phyloP scores from a whole-genome alignment of 805 yeast genomes.

The Ogataea degrootiae region DNA sequence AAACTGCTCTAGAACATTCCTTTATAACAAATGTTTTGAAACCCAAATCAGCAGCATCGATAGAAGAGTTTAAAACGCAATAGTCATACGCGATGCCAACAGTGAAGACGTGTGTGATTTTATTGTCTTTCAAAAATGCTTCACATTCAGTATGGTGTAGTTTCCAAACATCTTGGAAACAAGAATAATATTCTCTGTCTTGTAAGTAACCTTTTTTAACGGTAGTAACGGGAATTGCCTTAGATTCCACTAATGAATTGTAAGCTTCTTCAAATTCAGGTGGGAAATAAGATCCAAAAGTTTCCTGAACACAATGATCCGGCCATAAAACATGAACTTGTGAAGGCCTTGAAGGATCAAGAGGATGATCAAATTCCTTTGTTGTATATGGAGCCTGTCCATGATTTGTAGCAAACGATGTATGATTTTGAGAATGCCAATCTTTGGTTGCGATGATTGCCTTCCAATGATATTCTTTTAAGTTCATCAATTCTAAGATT shows the following conservation, averaged over 20 bases:
- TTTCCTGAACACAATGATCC: conserved; percentile 76
- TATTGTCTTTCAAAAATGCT: conserved; percentile 37
- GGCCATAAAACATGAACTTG: conserved; percentile 72
- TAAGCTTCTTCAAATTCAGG: conserved; percentile 38
- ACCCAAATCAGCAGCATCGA: conserved; percentile 60
- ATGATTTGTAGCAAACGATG: conserved; percentile 77
- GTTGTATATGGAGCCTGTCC: conserved; percentile 44
- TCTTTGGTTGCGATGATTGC: conserved; percentile 72
- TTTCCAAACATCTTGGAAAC: conserved; percentile 78
- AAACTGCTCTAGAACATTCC: conserved; percentile 54
- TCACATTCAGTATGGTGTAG: conserved; percentile 64
- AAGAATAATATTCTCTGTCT: conserved; percentile 84
- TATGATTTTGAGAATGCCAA: conserved; percentile 81
- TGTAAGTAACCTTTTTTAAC: conserved; percentile 67
- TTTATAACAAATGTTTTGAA: conserved; percentile 58
- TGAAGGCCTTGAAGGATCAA: conserved; percentile 25
- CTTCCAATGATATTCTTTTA: conserved; percentile 47
- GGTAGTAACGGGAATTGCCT: conserved; percentile 33
- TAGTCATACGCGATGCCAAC: conserved; percentile 86
- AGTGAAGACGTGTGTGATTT: conserved; percentile 57
- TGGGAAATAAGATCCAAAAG: conserved; percentile 64
- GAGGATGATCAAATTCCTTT: conserved; percentile 48
- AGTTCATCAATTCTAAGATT: conserved; percentile 43
- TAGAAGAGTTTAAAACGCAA: conserved; percentile 77
- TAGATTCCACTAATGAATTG: conserved; percentile 17